Evolutionary conservation across 2,329 filamentous ascomycete genomes (phyloP).

Genomic region (Nothomitra cinnamomea): DNA sequence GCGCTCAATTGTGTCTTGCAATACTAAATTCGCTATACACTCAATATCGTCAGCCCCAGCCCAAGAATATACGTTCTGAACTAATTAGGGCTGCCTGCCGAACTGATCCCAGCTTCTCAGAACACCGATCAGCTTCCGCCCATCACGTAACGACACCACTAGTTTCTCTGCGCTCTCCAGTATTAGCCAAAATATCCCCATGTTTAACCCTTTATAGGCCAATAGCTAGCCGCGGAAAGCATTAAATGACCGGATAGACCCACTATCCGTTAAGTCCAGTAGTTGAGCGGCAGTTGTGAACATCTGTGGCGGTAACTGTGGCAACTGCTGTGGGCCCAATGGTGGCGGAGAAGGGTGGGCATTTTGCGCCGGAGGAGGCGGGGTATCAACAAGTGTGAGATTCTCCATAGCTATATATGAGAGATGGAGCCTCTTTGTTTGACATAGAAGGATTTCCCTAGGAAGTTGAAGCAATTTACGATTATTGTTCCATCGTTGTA

Average conservation of each 20-base stretch:
- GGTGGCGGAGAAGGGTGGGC: not conserved
- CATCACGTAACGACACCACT: conserved; percentile 77
- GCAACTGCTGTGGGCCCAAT: conserved; percentile 22
- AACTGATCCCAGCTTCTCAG: conserved; percentile 96
- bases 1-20: conserved; percentile 83
- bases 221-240: no score
- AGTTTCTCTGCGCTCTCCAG: conserved; percentile 61
- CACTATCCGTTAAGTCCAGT: conserved; percentile 93
- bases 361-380: not conserved
- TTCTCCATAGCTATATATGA: not conserved
- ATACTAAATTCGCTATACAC: conserved; percentile 68
- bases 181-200: conserved; percentile 11
- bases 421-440: not conserved
- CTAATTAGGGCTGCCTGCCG: conserved; percentile 37
- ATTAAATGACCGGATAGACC: no score
- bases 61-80: not conserved
- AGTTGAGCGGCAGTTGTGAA: conserved; percentile 95
- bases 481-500: no score
- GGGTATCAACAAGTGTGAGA: not conserved
- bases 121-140: conserved; percentile 83
- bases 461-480: no score
- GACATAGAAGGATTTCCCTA: not conserved
- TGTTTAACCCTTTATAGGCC: not conserved
- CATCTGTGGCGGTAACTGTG: conserved; percentile 80
- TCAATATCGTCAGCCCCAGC: not conserved